phyloP scores from a whole-genome alignment of 768 basidiomycete species.

The Tulasnella sp. region DNA sequence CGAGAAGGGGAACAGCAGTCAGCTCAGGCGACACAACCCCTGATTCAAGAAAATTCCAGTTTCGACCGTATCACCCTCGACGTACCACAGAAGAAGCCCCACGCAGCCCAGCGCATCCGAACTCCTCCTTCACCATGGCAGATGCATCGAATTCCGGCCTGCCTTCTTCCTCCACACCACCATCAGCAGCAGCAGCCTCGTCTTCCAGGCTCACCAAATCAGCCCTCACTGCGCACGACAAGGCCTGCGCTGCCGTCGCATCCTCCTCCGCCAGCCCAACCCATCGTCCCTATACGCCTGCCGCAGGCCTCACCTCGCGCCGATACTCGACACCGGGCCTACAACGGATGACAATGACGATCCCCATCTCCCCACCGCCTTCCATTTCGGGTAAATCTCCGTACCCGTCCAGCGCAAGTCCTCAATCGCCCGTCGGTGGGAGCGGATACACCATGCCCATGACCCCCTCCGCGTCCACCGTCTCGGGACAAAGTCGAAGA shows the following conservation, averaged over 20 bases:
- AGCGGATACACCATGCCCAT: not conserved
- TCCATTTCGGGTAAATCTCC: not conserved
- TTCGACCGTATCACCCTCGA: no score
- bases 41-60: no score
- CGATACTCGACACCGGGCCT: not conserved
- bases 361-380: not conserved
- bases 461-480: not conserved
- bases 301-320: not conserved
- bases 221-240: not conserved
- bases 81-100: not conserved
- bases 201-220: slow-evolving; percentile 1
- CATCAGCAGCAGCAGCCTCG: not conserved
- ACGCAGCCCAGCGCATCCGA: not conserved
- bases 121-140: not conserved
- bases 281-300: not conserved
- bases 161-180: not conserved
- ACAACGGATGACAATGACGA: not conserved
- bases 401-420: not conserved
- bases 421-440: not conserved
- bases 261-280: not conserved
- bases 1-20: no score
- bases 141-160: not conserved
- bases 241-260: not conserved
- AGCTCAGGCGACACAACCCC: no score
- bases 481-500: not conserved